Percentiles rank a stretch among this genome's conserved stretches.
phyloP scores from a whole-genome alignment of 345 rosid genomes.

The Iberis pinnata region DNA sequence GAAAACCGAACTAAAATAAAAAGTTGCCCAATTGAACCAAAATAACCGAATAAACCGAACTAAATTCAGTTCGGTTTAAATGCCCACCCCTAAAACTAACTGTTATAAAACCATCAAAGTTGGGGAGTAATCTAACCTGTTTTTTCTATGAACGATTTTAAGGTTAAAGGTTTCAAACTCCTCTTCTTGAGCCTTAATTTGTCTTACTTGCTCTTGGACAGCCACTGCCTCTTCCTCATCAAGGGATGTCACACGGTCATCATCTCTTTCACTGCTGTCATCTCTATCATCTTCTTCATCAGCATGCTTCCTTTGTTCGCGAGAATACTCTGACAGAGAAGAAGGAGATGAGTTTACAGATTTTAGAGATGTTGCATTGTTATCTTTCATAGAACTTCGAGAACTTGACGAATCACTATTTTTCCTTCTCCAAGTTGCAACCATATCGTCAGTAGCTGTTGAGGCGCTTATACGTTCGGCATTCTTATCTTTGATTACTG shows the following conservation, averaged over 20 bases:
- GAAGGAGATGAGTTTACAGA: slow-evolving; percentile 70
- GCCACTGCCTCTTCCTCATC: slow-evolving; percentile 98
- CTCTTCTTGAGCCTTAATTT: slow-evolving; percentile 93
- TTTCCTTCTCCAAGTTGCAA: slow-evolving; percentile 67
- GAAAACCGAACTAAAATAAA: too few species aligned
- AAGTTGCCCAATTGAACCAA: too few species aligned
- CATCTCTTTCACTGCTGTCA: slow-evolving; percentile 46
- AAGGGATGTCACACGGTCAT: slow-evolving; percentile 55
- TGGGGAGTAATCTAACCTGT: slow-evolving; percentile 51
- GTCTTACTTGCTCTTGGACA: slow-evolving; percentile 94
- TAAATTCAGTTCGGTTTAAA: too few species aligned
- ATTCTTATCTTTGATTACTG: slow-evolving; percentile 39
- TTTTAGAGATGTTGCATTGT: slow-evolving; percentile 44
- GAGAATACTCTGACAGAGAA: slow-evolving; percentile 54
- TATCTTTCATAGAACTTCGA: slow-evolving; percentile 69
- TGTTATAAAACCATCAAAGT: neutral
- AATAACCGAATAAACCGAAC: too few species aligned
- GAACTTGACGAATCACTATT: slow-evolving; percentile 67
- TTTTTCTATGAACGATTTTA: slow-evolving; percentile 93
- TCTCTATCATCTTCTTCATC: slow-evolving; percentile 56
- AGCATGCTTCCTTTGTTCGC: slow-evolving; percentile 46
- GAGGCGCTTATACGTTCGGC: slow-evolving; percentile 48
- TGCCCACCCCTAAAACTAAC: too few species aligned
- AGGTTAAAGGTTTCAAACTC: slow-evolving; percentile 98
- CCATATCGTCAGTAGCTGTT: slow-evolving; percentile 61